Conservation (phyloP, 495 filamentous ascomycete genomes). For the Saxophila tyrrhenica region DNA sequence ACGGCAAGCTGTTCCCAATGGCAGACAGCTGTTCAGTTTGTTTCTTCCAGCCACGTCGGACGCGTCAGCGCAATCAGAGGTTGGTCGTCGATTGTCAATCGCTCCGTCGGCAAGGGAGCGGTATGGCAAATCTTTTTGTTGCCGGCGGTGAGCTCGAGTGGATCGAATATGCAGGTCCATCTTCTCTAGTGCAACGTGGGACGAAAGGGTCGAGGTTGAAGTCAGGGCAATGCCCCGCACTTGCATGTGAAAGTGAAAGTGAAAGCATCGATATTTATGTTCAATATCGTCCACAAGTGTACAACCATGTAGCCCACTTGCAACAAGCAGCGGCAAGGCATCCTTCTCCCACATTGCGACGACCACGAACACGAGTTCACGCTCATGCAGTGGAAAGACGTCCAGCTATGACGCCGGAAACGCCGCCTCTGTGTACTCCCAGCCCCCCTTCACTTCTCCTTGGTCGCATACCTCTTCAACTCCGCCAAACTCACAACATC, state of each 20-base stretch:
- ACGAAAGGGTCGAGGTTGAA: not conserved
- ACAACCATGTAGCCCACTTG: too few species aligned
- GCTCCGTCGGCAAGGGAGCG: not conserved
- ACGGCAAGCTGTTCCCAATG: not conserved
- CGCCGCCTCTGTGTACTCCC: not conserved
- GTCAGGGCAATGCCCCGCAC: not conserved
- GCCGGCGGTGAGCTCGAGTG: not conserved
- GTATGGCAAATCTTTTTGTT: not conserved
- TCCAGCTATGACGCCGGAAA: too few species aligned
- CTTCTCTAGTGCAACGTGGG: not conserved
- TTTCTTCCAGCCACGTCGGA: not conserved
- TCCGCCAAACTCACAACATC: slow-evolving; percentile 1
- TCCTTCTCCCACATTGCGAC: too few species aligned
- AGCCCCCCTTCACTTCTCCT: not conserved
- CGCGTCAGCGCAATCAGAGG: not conserved
- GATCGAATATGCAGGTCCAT: not conserved
- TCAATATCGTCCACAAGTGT: not conserved
- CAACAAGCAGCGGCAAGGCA: too few species aligned
- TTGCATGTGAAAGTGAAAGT: not conserved
- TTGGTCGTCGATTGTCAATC: not conserved
- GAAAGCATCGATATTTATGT: not conserved
- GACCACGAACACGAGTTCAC: too few species aligned
- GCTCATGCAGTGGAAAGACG: too few species aligned
- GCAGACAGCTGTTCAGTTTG: not conserved
- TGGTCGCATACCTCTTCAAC: slow-evolving; percentile 2